Evolutionary conservation across 208 protist species (phyloP).

Genomic region (Sergeia podlipaevii): DNA sequence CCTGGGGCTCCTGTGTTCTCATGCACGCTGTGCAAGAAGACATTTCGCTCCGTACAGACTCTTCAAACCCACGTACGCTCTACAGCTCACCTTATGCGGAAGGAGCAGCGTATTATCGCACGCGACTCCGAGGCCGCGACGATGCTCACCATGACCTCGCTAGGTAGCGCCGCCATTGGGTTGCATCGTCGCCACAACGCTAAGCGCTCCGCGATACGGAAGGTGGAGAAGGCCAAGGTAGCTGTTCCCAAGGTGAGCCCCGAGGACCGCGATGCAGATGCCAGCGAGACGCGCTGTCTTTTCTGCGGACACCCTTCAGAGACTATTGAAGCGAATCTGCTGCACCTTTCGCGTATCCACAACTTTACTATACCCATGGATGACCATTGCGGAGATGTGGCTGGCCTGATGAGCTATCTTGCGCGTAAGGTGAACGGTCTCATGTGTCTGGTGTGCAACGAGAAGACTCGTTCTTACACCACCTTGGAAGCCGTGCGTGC

Average conservation of each 20-base stretch:
- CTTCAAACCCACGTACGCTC: slow-evolving; percentile 89
- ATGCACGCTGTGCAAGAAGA: slow-evolving; percentile 91
- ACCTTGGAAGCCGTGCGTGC: slow-evolving; percentile 77
- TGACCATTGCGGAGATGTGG: slow-evolving; percentile 53
- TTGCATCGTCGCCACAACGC: slow-evolving; percentile 85
- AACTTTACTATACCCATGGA: slow-evolving; percentile 73
- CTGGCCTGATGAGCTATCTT: slow-evolving; percentile 68
- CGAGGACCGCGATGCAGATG: slow-evolving; percentile 80
- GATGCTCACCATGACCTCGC: slow-evolving; percentile 78
- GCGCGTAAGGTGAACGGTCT: slow-evolving; percentile 87
- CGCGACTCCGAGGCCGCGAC: slow-evolving; percentile 77
- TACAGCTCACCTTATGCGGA: slow-evolving; percentile 87
- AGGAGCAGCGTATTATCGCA: slow-evolving; percentile 87
- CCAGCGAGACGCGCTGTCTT: slow-evolving; percentile 70
- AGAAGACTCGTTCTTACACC: slow-evolving; percentile 60
- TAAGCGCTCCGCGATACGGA: slow-evolving; percentile 28
- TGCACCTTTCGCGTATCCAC: slow-evolving; percentile 60
- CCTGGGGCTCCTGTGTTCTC: slow-evolving; percentile 56
- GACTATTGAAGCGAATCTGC: slow-evolving; percentile 46
- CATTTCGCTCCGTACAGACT: slow-evolving; percentile 85
- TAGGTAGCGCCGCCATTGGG: slow-evolving; percentile 85
- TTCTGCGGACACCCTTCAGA: slow-evolving; percentile 68
- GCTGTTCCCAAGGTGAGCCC: slow-evolving; percentile 37
- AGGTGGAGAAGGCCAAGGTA: slow-evolving; percentile 8
- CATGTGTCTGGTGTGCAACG: slow-evolving; percentile 86